Evolutionary conservation across 768 basidiomycete species (phyloP).

Genomic region (Psilocybe tampanensis): DNA sequence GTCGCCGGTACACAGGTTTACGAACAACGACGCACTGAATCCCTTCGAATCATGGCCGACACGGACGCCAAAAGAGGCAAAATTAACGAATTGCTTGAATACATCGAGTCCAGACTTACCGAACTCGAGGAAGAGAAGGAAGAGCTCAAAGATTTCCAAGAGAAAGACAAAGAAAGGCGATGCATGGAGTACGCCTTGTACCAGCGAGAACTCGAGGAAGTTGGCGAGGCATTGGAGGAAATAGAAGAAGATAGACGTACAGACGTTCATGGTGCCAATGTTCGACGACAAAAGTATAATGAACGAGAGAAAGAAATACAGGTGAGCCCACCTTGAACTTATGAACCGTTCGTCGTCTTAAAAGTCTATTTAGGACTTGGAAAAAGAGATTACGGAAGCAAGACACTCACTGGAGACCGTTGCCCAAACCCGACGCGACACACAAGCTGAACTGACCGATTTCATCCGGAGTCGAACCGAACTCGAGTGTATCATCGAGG

Average conservation of each 20-base stretch:
- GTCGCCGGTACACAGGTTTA: conserved; percentile 99
- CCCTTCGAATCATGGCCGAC: conserved; percentile 95
- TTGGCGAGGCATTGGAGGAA: conserved; percentile 80
- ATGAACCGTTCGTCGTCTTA: neutral
- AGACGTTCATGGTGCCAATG: conserved; percentile 85
- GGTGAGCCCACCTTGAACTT: conserved; percentile 41
- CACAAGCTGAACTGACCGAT: conserved; percentile 84
- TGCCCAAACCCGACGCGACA: conserved; percentile 68
- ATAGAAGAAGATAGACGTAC: conserved; percentile 81
- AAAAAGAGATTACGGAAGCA: conserved; percentile 68
- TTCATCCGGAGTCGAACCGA: conserved; percentile 84
- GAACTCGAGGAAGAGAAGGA: conserved; percentile 99
- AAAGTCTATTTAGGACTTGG: conserved; percentile 56
- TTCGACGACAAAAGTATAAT: conserved; percentile 80
- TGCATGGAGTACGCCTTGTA: conserved; percentile 96
- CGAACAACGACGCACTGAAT: conserved; percentile 90
- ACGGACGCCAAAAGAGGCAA: conserved; percentile 92
- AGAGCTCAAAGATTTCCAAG: conserved; percentile 95
- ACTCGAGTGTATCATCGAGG: conserved; percentile 79
- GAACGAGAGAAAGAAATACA: conserved; percentile 84
- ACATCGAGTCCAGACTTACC: conserved; percentile 85
- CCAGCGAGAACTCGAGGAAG: conserved; percentile 89
- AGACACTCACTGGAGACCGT: conserved; percentile 75
- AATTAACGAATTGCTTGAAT: conserved; percentile 86
- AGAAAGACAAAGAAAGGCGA: conserved; percentile 91